A percentile compares a stretch with the other conserved stretches of the same genome.
These are phyloP conservation scores for Nepenthes gracilis DNA, from an alignment of 148 eudicot species.

Conservation along the genomic window DNA sequence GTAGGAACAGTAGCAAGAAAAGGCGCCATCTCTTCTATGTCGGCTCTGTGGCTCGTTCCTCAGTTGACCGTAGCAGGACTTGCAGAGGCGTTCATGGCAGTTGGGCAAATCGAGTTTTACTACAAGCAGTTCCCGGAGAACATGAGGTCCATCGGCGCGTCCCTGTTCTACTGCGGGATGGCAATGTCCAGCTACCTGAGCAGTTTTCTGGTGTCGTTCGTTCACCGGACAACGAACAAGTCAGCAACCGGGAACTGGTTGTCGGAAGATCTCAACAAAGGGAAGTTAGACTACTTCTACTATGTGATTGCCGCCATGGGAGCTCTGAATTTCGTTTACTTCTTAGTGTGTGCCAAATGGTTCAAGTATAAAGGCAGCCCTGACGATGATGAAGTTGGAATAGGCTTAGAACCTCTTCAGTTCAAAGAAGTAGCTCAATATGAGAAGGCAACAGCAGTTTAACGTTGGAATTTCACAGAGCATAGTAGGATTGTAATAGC, in stretches of 20 bases:
- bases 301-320: slow-evolving; percentile 49
- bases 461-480: not conserved
- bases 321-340: slow-evolving; percentile 18
- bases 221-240: slow-evolving; percentile 40
- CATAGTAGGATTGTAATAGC: too few species aligned
- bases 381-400: not conserved
- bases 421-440: not conserved
- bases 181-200: slow-evolving; percentile 55
- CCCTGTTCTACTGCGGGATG: slow-evolving; percentile 56
- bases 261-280: slow-evolving; percentile 66
- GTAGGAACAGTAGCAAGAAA: slow-evolving; percentile 23
- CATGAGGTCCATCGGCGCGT: slow-evolving; percentile 78
- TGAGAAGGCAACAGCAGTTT: not conserved
- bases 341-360: slow-evolving; percentile 39
- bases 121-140: slow-evolving; percentile 94
- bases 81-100: slow-evolving; percentile 51
- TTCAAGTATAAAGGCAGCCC: slow-evolving; percentile 52
- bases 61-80: slow-evolving; percentile 53
- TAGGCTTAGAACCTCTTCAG: not conserved
- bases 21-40: slow-evolving; percentile 65
- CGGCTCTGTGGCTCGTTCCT: slow-evolving; percentile 55
- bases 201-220: slow-evolving; percentile 44
- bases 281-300: slow-evolving; percentile 54
- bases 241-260: slow-evolving; percentile 41
- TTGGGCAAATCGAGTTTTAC: slow-evolving; percentile 75